phyloP scores from a whole-genome alignment of 352 stramenopile genomes.

The Achlya hypogyna region DNA sequence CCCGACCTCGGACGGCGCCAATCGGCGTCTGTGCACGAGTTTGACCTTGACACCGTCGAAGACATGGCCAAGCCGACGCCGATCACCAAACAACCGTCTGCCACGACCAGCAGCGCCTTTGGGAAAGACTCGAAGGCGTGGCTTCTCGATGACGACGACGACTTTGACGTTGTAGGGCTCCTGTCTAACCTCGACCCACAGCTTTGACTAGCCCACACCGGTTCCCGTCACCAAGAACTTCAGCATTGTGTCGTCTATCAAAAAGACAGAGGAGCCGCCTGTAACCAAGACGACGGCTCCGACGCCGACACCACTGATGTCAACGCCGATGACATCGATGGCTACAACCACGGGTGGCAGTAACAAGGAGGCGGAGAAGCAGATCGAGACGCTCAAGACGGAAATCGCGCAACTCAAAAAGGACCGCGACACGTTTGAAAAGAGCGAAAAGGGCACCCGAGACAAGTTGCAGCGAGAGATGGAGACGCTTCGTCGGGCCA shows the following conservation, averaged over 20 bases:
- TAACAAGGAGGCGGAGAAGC: neutral
- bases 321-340: neutral
- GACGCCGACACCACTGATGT: neutral
- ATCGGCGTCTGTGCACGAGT: constrained; percentile 28
- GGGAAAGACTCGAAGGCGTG: constrained; percentile 43
- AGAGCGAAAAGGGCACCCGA: constrained; percentile 19
- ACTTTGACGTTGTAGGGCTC: constrained; percentile 10
- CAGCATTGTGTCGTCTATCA: constrained; percentile 16
- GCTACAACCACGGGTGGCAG: neutral
- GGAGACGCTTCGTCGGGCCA: constrained; percentile 1
- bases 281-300: neutral
- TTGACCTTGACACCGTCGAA: constrained; percentile 36
- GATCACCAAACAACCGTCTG: constrained; percentile 15
- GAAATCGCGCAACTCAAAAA: constrained; percentile 11
- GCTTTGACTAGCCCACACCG: neutral
- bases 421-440: constrained; percentile 24
- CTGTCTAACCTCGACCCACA: neutral
- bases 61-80: constrained; percentile 12
- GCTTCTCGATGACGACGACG: constrained; percentile 39
- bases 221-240: neutral
- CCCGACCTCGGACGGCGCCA: neutral
- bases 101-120: constrained; percentile 28
- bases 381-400: constrained; percentile 7
- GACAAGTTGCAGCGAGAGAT: constrained; percentile 7
- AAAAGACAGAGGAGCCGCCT: neutral